Percentiles rank a stretch among this genome's conserved stretches.
Conservation (phyloP, 2,329 filamentous ascomycete genomes). For the Fonsecaea nubica region DNA sequence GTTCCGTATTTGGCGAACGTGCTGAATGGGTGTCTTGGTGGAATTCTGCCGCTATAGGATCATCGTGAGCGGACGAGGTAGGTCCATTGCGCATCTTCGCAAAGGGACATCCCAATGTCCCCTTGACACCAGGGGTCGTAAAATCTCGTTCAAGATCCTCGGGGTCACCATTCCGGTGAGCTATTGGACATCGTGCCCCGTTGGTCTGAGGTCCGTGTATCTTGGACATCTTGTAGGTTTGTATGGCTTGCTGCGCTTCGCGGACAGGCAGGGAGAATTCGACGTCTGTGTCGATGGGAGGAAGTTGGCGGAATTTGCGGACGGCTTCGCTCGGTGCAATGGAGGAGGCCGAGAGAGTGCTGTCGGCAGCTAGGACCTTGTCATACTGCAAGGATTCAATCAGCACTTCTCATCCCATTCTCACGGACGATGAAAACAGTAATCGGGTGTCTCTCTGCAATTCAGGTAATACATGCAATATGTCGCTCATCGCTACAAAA, state of each 20-base stretch:
- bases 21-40: constrained; percentile 55
- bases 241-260: constrained; percentile 24
- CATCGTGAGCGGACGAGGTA: constrained; percentile 50
- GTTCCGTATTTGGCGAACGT: constrained; percentile 57
- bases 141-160: constrained; percentile 82
- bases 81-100: constrained; percentile 56
- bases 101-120: constrained; percentile 82
- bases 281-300: constrained; percentile 54
- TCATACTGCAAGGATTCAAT: constrained; percentile 43
- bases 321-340: constrained; percentile 23
- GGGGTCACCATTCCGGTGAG: constrained; percentile 30
- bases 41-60: constrained; percentile 59
- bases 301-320: constrained; percentile 45
- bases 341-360: constrained; percentile 29
- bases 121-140: constrained; percentile 81
- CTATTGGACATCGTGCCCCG: constrained; percentile 38
- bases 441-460: constrained; percentile 40
- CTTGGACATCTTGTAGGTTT: constrained; percentile 29
- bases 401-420: constrained; percentile 42
- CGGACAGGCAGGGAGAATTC: constrained; percentile 38
- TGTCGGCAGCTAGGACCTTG: constrained; percentile 43
- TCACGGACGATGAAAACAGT: constrained; percentile 33
- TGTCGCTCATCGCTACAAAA: constrained; percentile 68
- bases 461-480: constrained; percentile 61
- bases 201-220: constrained; percentile 9